phyloP scores from a whole-genome alignment of 1,284 basidiomycete species.

The Leccinum solheimii region DNA sequence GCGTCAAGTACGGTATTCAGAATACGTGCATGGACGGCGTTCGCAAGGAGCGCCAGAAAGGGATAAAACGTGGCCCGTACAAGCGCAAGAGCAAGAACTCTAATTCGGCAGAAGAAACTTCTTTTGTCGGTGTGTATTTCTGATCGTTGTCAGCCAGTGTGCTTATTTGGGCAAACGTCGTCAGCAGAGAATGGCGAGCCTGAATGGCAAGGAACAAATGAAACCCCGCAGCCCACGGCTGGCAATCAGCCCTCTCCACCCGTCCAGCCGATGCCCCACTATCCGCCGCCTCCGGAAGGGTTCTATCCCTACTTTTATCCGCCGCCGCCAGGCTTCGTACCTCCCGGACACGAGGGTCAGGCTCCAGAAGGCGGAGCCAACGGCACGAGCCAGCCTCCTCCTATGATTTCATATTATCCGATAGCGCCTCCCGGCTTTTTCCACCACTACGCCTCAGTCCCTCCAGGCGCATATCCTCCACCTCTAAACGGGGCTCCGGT shows the following conservation, averaged over 20 bases:
- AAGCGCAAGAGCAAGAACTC: conserved; percentile 65
- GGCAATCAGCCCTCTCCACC: conserved; percentile 37
- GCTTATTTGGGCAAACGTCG: conserved; percentile 20
- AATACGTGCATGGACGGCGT: conserved; percentile 72
- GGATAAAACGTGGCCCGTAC: conserved; percentile 85
- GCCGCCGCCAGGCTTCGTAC: conserved; percentile 41
- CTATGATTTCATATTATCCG: conserved; percentile 46
- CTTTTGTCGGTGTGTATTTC: conserved; percentile 21
- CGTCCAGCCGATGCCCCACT: conserved; percentile 42
- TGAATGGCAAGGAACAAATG: conserved; percentile 37
- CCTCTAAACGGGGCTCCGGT: conserved; percentile 28
- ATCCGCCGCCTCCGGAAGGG: conserved; percentile 44
- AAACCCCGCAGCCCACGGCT: conserved; percentile 24
- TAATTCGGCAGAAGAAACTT: conserved; percentile 18
- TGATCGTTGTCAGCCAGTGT: conserved; percentile 11
- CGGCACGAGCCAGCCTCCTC: conserved; percentile 43
- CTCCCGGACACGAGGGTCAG: conserved; percentile 44
- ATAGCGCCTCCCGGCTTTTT: conserved; percentile 41
- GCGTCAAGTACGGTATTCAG: conserved; percentile 75
- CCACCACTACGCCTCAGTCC: conserved; percentile 27
- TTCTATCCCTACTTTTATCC: conserved; percentile 60
- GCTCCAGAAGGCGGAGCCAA: conserved; percentile 43
- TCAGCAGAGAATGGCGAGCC: conserved; percentile 23
- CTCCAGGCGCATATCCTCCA: conserved; percentile 32
- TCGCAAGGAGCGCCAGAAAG: conserved; percentile 82